Percentiles rank a stretch among this genome's conserved stretches.
These are phyloP conservation scores for Peronospora destructor DNA, from an alignment of 352 stramenopile genomes.

Conservation along the genomic window DNA sequence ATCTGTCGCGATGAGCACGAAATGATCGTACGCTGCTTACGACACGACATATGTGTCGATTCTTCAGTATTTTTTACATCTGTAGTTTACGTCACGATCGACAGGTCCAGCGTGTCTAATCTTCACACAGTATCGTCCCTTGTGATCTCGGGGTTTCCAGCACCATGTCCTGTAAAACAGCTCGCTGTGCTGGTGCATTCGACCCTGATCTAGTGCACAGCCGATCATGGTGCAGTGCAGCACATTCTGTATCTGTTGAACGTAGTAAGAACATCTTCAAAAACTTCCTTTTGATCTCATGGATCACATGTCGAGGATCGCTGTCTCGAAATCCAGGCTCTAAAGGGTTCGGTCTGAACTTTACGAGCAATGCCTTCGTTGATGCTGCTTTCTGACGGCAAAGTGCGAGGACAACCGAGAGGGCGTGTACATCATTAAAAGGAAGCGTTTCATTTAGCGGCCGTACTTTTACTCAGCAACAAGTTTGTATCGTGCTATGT, in stretches of 20 bases:
- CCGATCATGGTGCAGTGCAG: too few relatives aligned
- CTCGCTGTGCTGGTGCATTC: too few relatives aligned
- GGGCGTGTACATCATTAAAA: not conserved
- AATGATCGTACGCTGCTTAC: constrained; percentile 10
- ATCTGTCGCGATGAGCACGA: constrained; percentile 1
- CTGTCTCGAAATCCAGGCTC: constrained; percentile 7
- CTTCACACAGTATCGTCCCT: too few relatives aligned
- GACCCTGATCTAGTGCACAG: too few relatives aligned
- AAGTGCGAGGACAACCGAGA: not conserved
- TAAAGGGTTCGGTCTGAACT: constrained; percentile 4
- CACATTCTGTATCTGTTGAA: too few relatives aligned
- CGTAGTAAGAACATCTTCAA: too few relatives aligned
- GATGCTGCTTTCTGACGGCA: not conserved
- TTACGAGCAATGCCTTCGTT: not conserved
- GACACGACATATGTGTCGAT: not conserved
- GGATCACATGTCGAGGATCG: constrained; percentile 1
- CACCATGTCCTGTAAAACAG: too few relatives aligned
- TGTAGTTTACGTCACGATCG: too few relatives aligned
- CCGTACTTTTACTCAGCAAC: not conserved
- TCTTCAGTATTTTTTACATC: too few relatives aligned
- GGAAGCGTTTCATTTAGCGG: not conserved
- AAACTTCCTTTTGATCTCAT: too few relatives aligned
- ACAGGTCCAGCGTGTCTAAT: too few relatives aligned
- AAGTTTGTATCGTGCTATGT: not conserved
- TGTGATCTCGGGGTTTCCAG: too few relatives aligned